Percentiles rank a stretch among this genome's conserved stretches.
Evolutionary conservation across 2,329 filamentous ascomycete species (phyloP).

Genomic region (Alternaria atra): DNA sequence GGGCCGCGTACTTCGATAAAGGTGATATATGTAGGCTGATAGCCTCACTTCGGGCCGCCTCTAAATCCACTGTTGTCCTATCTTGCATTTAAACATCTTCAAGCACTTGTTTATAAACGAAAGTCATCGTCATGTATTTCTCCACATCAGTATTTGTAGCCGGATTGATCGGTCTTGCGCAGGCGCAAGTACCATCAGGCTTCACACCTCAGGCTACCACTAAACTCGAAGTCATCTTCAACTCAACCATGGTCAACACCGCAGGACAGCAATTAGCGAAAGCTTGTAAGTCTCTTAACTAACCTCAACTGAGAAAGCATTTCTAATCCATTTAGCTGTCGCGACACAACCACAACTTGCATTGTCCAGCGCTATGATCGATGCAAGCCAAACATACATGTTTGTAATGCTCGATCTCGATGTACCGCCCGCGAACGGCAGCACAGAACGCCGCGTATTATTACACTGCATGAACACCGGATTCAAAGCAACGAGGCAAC

Average conservation of each 20-base stretch:
- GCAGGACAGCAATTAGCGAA: constrained; percentile 41
- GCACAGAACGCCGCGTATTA: constrained; percentile 39
- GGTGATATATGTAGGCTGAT: constrained; percentile 22
- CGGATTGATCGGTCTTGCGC: constrained; percentile 34
- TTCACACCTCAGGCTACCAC: constrained; percentile 40
- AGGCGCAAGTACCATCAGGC: constrained; percentile 44
- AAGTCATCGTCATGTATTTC: constrained; percentile 32
- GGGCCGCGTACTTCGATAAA: constrained; percentile 33
- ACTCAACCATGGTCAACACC: constrained; percentile 39
- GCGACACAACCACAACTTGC: constrained; percentile 41
- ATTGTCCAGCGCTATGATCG: constrained; percentile 24
- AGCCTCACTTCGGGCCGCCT: constrained; percentile 5
- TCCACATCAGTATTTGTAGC: constrained; percentile 33
- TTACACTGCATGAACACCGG: constrained; percentile 47
- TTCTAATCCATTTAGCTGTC: constrained; percentile 32
- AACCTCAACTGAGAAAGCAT: neutral
- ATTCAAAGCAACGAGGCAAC: constrained; percentile 46
- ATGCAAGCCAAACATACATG: constrained; percentile 37
- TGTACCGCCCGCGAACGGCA: constrained; percentile 37
- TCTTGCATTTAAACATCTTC: neutral
- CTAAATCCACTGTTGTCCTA: neutral
- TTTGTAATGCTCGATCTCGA: constrained; percentile 51
- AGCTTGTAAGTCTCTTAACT: constrained; percentile 29
- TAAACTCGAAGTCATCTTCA: constrained; percentile 46
- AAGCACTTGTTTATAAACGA: neutral